These are phyloP conservation scores for Erodium trifolium DNA, from an alignment of 441 rosid species.

Conservation along the genomic window DNA sequence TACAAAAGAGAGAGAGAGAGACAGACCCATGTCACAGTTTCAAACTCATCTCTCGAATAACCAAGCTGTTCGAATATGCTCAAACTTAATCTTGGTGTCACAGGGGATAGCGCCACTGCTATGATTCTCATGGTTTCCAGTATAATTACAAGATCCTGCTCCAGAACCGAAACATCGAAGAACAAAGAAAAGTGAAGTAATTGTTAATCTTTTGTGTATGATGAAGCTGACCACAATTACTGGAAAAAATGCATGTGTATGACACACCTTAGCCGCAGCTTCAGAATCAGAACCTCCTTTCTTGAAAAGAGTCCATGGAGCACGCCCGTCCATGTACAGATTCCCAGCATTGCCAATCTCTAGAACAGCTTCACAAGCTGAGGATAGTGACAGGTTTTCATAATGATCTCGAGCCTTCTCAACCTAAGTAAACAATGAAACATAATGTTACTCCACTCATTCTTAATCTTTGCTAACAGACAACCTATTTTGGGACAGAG, in stretches of 20 bases:
- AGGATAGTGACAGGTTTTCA: slow-evolving; percentile 56
- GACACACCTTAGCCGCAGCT: slow-evolving; percentile 74
- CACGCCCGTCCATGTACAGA: slow-evolving; percentile 63
- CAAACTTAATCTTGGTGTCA: slow-evolving; percentile 60
- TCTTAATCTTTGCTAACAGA: too few species aligned
- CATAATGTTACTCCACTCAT: background rate
- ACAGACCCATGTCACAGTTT: slow-evolving; percentile 45
- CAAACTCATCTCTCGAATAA: slow-evolving; percentile 49
- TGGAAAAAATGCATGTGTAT: too few species aligned
- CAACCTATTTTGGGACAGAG: background rate
- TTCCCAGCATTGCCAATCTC: slow-evolving; percentile 90
- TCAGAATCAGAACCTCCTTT: slow-evolving; percentile 73
- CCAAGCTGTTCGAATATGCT: slow-evolving; percentile 83
- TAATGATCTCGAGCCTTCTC: slow-evolving; percentile 57
- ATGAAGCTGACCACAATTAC: too few species aligned
- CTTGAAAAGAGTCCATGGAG: slow-evolving; percentile 88
- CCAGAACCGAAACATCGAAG: background rate
- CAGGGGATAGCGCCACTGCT: slow-evolving; percentile 63
- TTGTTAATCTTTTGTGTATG: too few species aligned
- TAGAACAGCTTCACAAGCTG: slow-evolving; percentile 77
- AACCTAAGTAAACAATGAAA: slow-evolving; percentile 32
- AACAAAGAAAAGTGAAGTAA: background rate
- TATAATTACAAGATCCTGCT: slow-evolving; percentile 79
- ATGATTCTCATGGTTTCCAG: slow-evolving; percentile 82
- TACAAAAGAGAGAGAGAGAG: slow-evolving; percentile 12